phyloP scores from a whole-genome alignment of 108 stramenopile genomes.

The Cylindrotheca fusiformis region DNA sequence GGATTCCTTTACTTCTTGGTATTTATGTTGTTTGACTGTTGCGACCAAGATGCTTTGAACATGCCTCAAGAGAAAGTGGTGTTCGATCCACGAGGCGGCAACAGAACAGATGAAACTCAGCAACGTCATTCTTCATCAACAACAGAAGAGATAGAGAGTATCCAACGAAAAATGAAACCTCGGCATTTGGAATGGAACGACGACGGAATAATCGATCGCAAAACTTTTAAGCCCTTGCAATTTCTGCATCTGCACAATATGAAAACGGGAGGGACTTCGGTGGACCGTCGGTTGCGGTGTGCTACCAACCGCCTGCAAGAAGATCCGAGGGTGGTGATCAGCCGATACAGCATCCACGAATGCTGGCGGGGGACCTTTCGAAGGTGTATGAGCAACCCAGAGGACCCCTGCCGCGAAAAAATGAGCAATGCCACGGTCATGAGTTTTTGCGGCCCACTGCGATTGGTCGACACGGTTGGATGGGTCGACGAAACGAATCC shows the following conservation, averaged over 20 bases:
- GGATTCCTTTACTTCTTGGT: no score
- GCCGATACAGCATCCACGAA: slow-evolving; percentile 34
- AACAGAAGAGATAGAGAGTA: no score
- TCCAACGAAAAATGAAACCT: no score
- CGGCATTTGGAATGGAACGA: neutral
- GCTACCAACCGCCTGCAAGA: slow-evolving; percentile 39
- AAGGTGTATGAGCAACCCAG: slow-evolving; percentile 17
- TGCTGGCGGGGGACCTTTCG: slow-evolving; percentile 30
- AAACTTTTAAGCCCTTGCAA: slow-evolving; percentile 46
- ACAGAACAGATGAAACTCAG: no score
- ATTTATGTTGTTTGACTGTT: no score
- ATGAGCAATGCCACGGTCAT: slow-evolving; percentile 43
- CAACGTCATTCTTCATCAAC: no score
- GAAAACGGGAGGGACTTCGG: slow-evolving; percentile 75
- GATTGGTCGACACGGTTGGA: slow-evolving; percentile 51
- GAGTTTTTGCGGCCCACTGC: slow-evolving; percentile 71
- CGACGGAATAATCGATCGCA: neutral
- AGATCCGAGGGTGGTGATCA: slow-evolving; percentile 1
- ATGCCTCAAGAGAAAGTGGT: no score
- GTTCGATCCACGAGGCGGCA: no score
- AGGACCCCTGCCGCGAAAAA: slow-evolving; percentile 11
- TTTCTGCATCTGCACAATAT: slow-evolving; percentile 78
- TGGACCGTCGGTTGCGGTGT: slow-evolving; percentile 55
- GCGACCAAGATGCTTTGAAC: no score
- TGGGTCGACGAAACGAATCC: slow-evolving; percentile 32